Conservation (phyloP, 306 rosid species). For the Castanea sativa region DNA sequence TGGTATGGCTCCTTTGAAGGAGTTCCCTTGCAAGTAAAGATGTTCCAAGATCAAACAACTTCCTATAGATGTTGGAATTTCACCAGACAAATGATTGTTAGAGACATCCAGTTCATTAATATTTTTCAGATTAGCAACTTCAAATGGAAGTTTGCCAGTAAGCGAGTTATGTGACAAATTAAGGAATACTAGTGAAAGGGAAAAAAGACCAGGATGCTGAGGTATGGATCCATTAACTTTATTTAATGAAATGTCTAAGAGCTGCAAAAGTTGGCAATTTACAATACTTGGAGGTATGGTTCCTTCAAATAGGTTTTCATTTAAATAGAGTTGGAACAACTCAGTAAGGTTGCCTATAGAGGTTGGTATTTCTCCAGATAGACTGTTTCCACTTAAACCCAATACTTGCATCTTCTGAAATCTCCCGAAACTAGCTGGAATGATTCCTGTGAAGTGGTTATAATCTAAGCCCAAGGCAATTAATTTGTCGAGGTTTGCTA, state of each 20-base stretch:
- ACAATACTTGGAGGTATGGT: too few relatives aligned
- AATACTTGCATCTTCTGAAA: slow-evolving; percentile 3
- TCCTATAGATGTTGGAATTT: slow-evolving; percentile 29
- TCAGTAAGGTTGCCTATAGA: too few relatives aligned
- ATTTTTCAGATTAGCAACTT: slow-evolving; percentile 15
- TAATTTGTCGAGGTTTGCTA: slow-evolving; percentile 21
- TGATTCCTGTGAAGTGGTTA: slow-evolving; percentile 10
- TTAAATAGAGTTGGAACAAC: too few relatives aligned
- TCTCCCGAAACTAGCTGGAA: slow-evolving; percentile 30
- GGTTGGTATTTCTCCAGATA: too few relatives aligned
- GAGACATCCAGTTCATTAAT: slow-evolving; percentile 22
- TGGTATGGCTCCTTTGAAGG: slow-evolving; percentile 31
- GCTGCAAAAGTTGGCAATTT: too few relatives aligned
- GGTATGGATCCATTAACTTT: too few relatives aligned
- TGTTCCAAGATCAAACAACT: slow-evolving; percentile 24
- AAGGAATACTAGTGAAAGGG: too few relatives aligned
- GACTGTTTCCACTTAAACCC: background rate
- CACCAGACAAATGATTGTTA: slow-evolving; percentile 20
- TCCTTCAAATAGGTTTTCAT: too few relatives aligned
- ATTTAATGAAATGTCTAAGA: too few relatives aligned
- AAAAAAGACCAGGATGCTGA: background rate
- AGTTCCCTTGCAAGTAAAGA: slow-evolving; percentile 27
- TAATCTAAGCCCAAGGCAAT: background rate
- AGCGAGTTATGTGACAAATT: too few relatives aligned
- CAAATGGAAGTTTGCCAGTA: too few relatives aligned